Evolutionary conservation across 2,329 filamentous ascomycete genomes (phyloP), one percentile per base, ranked within the genome.

Genomic region (Fusarium tuaranense): DNA sequence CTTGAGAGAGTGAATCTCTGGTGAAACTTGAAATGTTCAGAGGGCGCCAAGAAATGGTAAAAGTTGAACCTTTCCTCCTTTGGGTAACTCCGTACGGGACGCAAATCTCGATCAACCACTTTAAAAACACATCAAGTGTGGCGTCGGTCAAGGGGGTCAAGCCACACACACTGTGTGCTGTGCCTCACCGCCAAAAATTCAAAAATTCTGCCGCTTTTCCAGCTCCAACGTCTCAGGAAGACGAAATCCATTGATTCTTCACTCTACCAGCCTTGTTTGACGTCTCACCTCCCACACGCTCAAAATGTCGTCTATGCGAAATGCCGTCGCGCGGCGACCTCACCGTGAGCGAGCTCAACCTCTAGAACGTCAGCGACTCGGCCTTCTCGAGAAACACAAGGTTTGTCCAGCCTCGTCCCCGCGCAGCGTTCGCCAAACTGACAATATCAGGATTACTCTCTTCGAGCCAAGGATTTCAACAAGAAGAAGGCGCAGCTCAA

Each of bases 301-400:
- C 60, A 77, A 46, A 36, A 89, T 90, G 88, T 90, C 88, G 38
- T 90, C 90, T 4, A 87, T 91, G 83, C 86, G 89, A 73, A 91
- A 91, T 80, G 87, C 89, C 81, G 90, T 95, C 71, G 91, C 95
- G 78, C 91, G 94, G 84, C 94, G 95, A 80, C 93, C 95, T 77
- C 96, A 98, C 84, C 91, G 92, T 78, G 97, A 98, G 88, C 93
- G 97, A 78, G 94, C 94, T 39, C 97, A 98, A 83, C 94, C 95
- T 46, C 84, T 91, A 73, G 94, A 95, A 81, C 94, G 97, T 63
- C 87, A 92, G 75, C 94, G 94, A 86, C 95, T 95, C 85, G 97
- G 97, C 74, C 90, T 98, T 25, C 92, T 98, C 71, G 97, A 98
- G 84, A 98, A 99, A 86, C 94, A 97, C 88, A 98, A 98, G 87